Evolutionary conservation across 768 basidiomycete species (phyloP), one percentile per base, ranked within the genome.

Genomic region (Russula abietina): DNA sequence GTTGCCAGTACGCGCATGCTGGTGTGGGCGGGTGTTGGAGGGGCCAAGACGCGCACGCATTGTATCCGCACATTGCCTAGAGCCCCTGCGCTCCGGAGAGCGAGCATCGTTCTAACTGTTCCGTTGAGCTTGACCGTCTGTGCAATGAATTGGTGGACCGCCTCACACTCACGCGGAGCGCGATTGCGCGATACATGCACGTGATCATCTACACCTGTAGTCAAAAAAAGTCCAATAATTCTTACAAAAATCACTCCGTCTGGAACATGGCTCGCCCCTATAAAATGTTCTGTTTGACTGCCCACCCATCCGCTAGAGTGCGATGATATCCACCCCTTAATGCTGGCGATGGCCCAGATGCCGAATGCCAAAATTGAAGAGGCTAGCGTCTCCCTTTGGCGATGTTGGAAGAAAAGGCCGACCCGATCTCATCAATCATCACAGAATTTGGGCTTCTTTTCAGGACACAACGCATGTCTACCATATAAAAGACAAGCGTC

Each of bases 21-120:
- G 1, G 14, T 9, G 28, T 24, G 14, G 11, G 36, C 14, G 28
- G 33, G 8, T 19, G 52, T 11, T n/a, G 28, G 36, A 16, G 41
- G 26, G 10, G 11, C 45, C n/a, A 36, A 0, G 10, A 46, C 4
- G 19, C 49, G 24, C 4, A 32, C 28, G 36, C 33, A 57, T 14
- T 51, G n/a, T 7, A 52, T 19, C 11, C 26, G 61, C 10, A 57
- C 43, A 26, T 46, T n/a, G 51, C 26, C 48, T 19, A 39, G 46
- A 41, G 39, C 22, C 10, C 30, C 14, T 6, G 17, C 26, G 22
- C 62, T 38, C 58, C 58, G 22, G 28, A 64, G 58, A 32, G 53
- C 58, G 26, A 43, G 55, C 62, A 64, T 64, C 19, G 14, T 36
- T 22, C 33, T 55, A 22, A 5, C 22, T 24, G 16, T 17, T 46